Conservation (phyloP, 148 eudicot species). For the Rhododendron kiyosumense region DNA sequence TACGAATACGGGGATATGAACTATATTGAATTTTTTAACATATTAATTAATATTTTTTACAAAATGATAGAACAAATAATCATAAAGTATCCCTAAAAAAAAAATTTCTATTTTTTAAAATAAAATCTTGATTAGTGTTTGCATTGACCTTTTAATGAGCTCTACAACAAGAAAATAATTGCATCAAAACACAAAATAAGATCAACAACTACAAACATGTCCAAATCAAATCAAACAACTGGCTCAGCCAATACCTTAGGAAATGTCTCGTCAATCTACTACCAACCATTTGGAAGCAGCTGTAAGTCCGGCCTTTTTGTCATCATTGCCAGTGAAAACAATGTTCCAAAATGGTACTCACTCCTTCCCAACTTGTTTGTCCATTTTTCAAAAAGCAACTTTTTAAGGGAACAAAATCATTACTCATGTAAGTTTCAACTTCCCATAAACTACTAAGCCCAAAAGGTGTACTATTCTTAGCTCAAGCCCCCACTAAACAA, state of each 20-base stretch:
- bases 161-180: neutral
- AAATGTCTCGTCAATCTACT: conserved; percentile 9
- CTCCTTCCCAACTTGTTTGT: neutral
- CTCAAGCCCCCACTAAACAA: neutral
- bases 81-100: too few relatives aligned
- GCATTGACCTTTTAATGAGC: neutral
- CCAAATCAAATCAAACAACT: neutral
- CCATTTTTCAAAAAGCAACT: neutral
- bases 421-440: neutral
- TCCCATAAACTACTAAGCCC: neutral
- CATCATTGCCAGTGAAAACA: neutral
- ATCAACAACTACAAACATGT: neutral
- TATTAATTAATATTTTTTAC: neutral
- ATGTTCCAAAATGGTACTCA: neutral
- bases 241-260: conserved; percentile 20
- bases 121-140: neutral
- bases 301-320: neutral
- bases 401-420: neutral
- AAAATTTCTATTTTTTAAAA: too few relatives aligned
- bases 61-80: neutral
- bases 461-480: neutral
- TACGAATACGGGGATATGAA: neutral
- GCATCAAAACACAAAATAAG: neutral
- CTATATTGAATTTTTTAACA: neutral
- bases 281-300: neutral